Evolutionary conservation across 306 rosid genomes (phyloP), one percentile per base, ranked within the genome.

Genomic region (Vigna reflexopilosa): DNA sequence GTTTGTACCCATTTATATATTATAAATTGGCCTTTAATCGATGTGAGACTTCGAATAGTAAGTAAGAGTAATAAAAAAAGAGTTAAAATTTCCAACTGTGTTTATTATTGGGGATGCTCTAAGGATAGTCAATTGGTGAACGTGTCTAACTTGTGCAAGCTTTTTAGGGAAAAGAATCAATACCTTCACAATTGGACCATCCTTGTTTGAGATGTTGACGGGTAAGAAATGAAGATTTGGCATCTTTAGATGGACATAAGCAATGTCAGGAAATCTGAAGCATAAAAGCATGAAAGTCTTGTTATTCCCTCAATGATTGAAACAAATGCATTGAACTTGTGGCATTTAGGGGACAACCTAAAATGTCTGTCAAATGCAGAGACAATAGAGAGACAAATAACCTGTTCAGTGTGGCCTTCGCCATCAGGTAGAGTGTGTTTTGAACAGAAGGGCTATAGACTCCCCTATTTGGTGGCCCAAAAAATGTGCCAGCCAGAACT

Each of bases 181-280:
- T 87, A 93, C 99, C 99, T 95, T 95, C 67, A 95, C 98, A 77
- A 95, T 78, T 59, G 24, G 86, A 79, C 81, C 81, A 15, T 88
- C 87, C 88, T 88, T 89, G 86, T 80, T 90, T 62, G 95, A 87
- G 62, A 95, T 67, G 76, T 89, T 95, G 87, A 90, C 93, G 17
- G 99, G 97, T 64, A 95, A 76, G 90, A 95, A 95, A 82, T 95
- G 99, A 79, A 95, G 81, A 80, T 95, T 95, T 72, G 99, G 99
- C 99, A 95, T 91, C 84, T 91, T 93, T 73, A 95, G 88, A 77
- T 85, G 85, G 85, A 95, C 72, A 9, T 85, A 84, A 61, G 87
- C 83, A 58, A 95, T 77, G 80, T 87, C 93, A 17, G 91, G 93
- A 86, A 95, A 83, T 78, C 98, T 95, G 90, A 70, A 85, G 36